Conservation (phyloP, 2,329 filamentous ascomycete species). For the Ophiostoma ips region DNA sequence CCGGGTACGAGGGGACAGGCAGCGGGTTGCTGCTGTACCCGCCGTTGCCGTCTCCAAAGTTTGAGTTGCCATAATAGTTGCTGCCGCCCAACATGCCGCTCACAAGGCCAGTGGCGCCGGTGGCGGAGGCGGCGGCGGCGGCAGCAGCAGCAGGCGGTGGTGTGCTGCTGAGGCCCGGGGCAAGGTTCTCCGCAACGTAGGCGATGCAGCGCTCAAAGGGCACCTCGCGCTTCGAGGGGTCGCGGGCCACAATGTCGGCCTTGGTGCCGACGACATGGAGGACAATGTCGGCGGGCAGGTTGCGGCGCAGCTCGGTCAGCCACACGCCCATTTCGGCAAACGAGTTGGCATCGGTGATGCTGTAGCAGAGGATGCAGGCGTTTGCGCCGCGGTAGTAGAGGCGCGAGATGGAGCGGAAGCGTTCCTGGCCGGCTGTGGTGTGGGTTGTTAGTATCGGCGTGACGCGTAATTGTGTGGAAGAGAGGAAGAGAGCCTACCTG, state of each 20-base stretch:
- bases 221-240: constrained; percentile 66
- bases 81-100: constrained; percentile 10
- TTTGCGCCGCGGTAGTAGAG: constrained; percentile 95
- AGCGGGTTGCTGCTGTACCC: neutral
- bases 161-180: constrained; percentile 53
- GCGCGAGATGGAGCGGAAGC: constrained; percentile 85
- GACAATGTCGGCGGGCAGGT: constrained; percentile 64
- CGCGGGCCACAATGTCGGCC: constrained; percentile 75
- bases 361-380: constrained; percentile 87
- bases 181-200: constrained; percentile 85
- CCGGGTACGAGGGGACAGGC: constrained; percentile 8
- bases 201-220: constrained; percentile 92
- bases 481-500: constrained; percentile 6
- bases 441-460: too few species aligned
- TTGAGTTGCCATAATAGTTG: neutral
- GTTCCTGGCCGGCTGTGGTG: constrained; percentile 73
- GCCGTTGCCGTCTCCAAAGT: neutral
- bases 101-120: constrained; percentile 22
- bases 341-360: constrained; percentile 73
- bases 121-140: too few species aligned
- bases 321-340: constrained; percentile 89
- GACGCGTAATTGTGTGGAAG: too few species aligned
- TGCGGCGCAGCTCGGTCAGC: constrained; percentile 71
- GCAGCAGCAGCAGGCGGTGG: constrained; percentile 45
- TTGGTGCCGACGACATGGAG: constrained; percentile 94